phyloP scores from a whole-genome alignment of 768 basidiomycete genomes.

The Filobasidium floriforme region DNA sequence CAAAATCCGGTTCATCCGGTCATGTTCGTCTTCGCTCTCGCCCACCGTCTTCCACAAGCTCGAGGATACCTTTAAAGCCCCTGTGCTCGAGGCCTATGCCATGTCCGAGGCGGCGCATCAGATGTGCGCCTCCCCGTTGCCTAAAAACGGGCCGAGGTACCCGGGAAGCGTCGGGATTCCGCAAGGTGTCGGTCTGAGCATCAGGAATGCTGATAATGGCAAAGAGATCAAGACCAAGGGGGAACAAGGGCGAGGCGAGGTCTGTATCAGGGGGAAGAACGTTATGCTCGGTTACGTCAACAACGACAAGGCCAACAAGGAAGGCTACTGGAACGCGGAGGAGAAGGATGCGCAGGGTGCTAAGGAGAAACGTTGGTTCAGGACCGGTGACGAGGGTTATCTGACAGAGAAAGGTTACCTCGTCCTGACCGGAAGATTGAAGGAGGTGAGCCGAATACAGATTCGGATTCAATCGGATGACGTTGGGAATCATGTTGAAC shows the following conservation, averaged over 20 bases:
- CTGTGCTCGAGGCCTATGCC: slow-evolving; percentile 57
- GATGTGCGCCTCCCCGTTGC: slow-evolving; percentile 31
- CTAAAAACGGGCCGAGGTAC: slow-evolving; percentile 31
- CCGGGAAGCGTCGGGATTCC: slow-evolving; percentile 44
- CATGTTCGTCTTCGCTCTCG: slow-evolving; percentile 52
- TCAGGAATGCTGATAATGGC: slow-evolving; percentile 35
- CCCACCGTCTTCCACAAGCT: slow-evolving; percentile 53
- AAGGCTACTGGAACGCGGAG: slow-evolving; percentile 49
- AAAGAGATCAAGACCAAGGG: slow-evolving; percentile 46
- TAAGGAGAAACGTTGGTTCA: slow-evolving; percentile 49
- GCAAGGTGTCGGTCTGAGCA: slow-evolving; percentile 41
- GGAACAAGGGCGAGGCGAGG: slow-evolving; percentile 46
- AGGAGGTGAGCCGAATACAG: slow-evolving; percentile 53
- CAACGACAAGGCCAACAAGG: slow-evolving; percentile 49
- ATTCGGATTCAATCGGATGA: neutral
- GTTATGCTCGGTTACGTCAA: slow-evolving; percentile 54
- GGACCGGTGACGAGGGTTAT: slow-evolving; percentile 24
- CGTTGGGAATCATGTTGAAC: neutral
- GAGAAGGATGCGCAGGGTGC: neutral
- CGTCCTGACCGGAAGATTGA: slow-evolving; percentile 55
- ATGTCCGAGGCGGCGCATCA: slow-evolving; percentile 50
- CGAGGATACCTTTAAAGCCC: slow-evolving; percentile 52
- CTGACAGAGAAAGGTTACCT: slow-evolving; percentile 45
- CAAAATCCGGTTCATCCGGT: slow-evolving; percentile 44
- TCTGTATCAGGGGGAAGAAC: slow-evolving; percentile 55